phyloP scores from a whole-genome alignment of 148 eudicot species.

The Camellia lanceoleosa region DNA sequence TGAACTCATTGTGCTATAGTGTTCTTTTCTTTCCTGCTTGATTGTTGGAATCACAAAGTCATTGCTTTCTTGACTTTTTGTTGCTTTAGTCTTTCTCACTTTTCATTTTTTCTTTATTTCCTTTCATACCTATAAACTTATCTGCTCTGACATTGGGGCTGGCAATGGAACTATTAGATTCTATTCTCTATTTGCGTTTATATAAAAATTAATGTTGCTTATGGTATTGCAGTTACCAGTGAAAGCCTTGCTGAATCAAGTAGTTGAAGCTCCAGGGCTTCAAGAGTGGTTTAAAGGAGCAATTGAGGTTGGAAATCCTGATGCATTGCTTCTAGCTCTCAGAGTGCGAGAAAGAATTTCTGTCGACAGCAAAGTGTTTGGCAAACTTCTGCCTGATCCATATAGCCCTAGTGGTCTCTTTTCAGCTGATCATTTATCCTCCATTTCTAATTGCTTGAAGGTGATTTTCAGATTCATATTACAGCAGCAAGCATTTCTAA shows the following conservation, averaged over 20 bases:
- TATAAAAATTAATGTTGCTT: background rate
- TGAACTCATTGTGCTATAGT: background rate
- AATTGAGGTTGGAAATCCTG: constrained; percentile 75
- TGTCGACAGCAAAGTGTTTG: constrained; percentile 38
- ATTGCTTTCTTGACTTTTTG: background rate
- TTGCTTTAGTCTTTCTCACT: background rate
- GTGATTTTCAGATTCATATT: constrained; percentile 29
- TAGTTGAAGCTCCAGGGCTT: constrained; percentile 72
- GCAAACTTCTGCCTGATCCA: constrained; percentile 76
- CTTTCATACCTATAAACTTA: background rate
- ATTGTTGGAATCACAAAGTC: background rate
- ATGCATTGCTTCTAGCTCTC: constrained; percentile 82
- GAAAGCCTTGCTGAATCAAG: constrained; percentile 56
- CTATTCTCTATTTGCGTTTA: background rate
- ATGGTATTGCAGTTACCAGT: constrained; percentile 59
- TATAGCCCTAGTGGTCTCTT: constrained; percentile 60
- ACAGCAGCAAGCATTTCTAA: background rate
- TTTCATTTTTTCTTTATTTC: background rate
- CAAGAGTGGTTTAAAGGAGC: constrained; percentile 85
- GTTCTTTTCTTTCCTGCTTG: background rate
- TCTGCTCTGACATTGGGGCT: background rate
- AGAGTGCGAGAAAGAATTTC: constrained; percentile 63
- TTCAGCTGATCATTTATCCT: constrained; percentile 56
- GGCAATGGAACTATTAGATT: constrained; percentile 1
- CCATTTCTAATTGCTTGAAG: constrained; percentile 69